Evolutionary conservation across 75 land plant species (phyloP).

Genomic region (Pseudotsuga menziesii): DNA sequence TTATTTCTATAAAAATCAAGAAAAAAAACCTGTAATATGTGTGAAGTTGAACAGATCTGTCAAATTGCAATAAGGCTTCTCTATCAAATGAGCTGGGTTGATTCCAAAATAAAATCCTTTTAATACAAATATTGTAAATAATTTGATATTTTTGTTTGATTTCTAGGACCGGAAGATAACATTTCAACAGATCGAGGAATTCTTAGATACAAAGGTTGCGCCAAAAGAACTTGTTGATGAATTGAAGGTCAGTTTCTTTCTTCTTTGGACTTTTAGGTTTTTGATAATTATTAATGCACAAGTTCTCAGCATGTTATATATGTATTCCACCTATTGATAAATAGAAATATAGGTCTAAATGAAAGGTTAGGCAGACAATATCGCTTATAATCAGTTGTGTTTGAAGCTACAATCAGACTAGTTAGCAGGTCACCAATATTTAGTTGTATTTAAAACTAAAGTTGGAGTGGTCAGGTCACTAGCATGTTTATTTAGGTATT

Average conservation of each 20-base stretch:
- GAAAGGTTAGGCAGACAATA: neutral
- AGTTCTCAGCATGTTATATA: neutral
- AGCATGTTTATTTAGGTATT: no score
- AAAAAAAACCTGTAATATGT: neutral
- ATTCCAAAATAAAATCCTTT: neutral
- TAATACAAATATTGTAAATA: neutral
- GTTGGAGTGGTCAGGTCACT: no score
- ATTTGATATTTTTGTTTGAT: neutral
- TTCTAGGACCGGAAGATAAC: conserved; percentile 79
- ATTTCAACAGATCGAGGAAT: conserved; percentile 58
- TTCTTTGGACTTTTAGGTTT: neutral
- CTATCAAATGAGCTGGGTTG: neutral
- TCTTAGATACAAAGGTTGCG: conserved; percentile 79
- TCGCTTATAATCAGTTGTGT: neutral
- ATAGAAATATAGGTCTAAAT: no score
- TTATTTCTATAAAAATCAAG: neutral
- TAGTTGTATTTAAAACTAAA: neutral
- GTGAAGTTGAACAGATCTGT: neutral
- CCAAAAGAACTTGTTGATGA: conserved; percentile 83
- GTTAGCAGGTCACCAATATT: neutral
- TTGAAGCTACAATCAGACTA: neutral
- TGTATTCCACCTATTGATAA: neutral
- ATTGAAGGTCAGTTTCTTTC: conserved; percentile 49
- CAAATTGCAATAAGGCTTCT: neutral
- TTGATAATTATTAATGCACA: neutral